Conservation (phyloP, 805 yeast species). For the Saccharomyces jurei region DNA sequence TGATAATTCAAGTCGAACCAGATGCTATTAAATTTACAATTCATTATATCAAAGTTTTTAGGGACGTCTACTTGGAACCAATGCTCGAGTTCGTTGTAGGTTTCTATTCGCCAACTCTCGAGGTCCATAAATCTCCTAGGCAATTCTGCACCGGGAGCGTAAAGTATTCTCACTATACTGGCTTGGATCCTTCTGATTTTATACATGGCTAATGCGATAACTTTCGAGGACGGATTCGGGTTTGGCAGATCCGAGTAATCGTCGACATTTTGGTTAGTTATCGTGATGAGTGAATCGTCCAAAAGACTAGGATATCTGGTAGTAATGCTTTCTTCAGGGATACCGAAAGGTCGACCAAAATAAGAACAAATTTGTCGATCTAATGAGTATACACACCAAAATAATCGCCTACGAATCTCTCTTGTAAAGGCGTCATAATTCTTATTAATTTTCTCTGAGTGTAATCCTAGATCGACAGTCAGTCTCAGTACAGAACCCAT, state of each 20-base stretch:
- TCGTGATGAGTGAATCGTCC: constrained; percentile 60
- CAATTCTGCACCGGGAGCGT: constrained; percentile 56
- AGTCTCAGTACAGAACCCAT: constrained; percentile 72
- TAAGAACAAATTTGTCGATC: constrained; percentile 84
- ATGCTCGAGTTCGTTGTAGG: constrained; percentile 42
- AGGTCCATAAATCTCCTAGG: constrained; percentile 53
- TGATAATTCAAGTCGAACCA: constrained; percentile 70
- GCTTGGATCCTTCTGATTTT: constrained; percentile 67
- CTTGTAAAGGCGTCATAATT: constrained; percentile 45
- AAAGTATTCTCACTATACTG: constrained; percentile 62
- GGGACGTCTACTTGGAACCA: constrained; percentile 58
- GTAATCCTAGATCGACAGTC: constrained; percentile 79
- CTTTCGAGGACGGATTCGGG: constrained; percentile 54
- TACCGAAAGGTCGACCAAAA: constrained; percentile 80
- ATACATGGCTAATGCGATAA: constrained; percentile 59
- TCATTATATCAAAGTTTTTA: constrained; percentile 48
- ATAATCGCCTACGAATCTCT: constrained; percentile 67
- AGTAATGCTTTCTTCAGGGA: constrained; percentile 71
- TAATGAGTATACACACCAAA: constrained; percentile 84
- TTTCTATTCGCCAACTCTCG: constrained; percentile 54
- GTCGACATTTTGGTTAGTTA: constrained; percentile 26
- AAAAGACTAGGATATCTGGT: constrained; percentile 64
- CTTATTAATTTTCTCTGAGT: constrained; percentile 46
- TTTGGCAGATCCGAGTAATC: constrained; percentile 36
- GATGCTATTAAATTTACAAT: constrained; percentile 63